phyloP scores from a whole-genome alignment of 805 yeast species.

The Diddensiella caesifluorescens region DNA sequence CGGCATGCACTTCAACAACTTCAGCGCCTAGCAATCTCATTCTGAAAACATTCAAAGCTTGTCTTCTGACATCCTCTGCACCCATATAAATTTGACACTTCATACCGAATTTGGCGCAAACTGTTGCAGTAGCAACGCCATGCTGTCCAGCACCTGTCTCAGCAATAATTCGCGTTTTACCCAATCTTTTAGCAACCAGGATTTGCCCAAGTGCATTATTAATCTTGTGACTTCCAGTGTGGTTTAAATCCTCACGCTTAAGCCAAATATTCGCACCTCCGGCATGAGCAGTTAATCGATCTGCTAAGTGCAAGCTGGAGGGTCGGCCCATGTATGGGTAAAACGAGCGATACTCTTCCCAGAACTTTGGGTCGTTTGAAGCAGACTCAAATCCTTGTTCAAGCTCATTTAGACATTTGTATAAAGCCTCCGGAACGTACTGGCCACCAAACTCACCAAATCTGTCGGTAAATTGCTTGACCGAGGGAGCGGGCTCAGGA shows the following conservation, averaged over 20 bases:
- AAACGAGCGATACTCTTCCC: constrained; percentile 83
- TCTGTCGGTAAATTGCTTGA: constrained; percentile 40
- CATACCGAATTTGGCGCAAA: constrained; percentile 63
- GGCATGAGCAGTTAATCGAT: constrained; percentile 77
- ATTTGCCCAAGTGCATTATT: constrained; percentile 45
- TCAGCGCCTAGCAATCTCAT: constrained; percentile 95
- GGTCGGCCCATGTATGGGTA: constrained; percentile 97
- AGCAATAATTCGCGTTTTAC: constrained; percentile 42
- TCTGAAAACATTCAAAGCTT: constrained; percentile 95
- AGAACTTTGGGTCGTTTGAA: constrained; percentile 81
- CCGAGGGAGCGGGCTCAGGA: not conserved
- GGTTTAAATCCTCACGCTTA: constrained; percentile 82
- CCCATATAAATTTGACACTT: constrained; percentile 97
- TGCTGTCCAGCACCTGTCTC: constrained; percentile 51
- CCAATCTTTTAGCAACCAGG: constrained; percentile 40
- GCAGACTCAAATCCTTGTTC: constrained; percentile 86
- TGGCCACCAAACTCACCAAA: constrained; percentile 98
- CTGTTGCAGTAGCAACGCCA: constrained; percentile 49
- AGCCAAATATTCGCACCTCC: constrained; percentile 98
- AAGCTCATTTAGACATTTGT: constrained; percentile 82
- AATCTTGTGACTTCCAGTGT: constrained; percentile 45
- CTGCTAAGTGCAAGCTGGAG: constrained; percentile 85
- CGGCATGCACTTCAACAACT: constrained; percentile 88
- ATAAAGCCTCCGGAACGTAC: constrained; percentile 94
- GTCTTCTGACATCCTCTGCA: constrained; percentile 98